Evolutionary conservation across 228 moss, liverwort and hornwort genomes (phyloP), one percentile per base, ranked within the genome.

Genomic region (Sphagnum magellanicum): DNA sequence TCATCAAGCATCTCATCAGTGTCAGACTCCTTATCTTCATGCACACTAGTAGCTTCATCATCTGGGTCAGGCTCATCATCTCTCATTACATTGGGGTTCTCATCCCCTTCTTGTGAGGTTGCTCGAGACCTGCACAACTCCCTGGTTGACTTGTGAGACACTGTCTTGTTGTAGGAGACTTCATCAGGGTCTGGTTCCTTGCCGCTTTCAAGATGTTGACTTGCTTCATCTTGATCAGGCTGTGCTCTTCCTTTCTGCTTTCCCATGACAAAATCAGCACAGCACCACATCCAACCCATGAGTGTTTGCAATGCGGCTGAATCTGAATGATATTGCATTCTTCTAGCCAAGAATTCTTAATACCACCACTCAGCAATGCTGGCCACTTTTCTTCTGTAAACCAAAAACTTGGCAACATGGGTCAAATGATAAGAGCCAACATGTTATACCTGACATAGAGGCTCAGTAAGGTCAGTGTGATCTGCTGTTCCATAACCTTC

Each of bases 171-270:
- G 10, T 3, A 8, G 59, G 16, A 67, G 12, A 59, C 48, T 15
- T 68, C 79, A 60, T 73, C 75, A 47, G 69, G 68, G 69, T 79
- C 75, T 58, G 70, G 73, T 73, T 73, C 72, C 49, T 71, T 5
- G 15, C 17, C 50, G 5, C 10, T 71, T 17, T 51, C 4, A 53
- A 59, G 55, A 59, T 47, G 32, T 55, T 72, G 52, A 52, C 70
- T 3, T 50, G 71, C 66, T 48, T 83, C 83, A 65, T 77, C 86
- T 17, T 76, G 85, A 64, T 87, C 83, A 62, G 76, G 83, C 67
- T 87, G 83, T 67, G 51, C 32, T 67, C 64, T 73, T 6, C 50
- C 12, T 4, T 65, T 59, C 74, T 83, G 55, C 66, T 61, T 62
- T 52, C 11, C 16, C 16, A 8, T 13, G 4, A 10, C 48, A 46